Base-by-base conservation (phyloP, 768 basidiomycete species). In the Suillus plorans region DNA sequence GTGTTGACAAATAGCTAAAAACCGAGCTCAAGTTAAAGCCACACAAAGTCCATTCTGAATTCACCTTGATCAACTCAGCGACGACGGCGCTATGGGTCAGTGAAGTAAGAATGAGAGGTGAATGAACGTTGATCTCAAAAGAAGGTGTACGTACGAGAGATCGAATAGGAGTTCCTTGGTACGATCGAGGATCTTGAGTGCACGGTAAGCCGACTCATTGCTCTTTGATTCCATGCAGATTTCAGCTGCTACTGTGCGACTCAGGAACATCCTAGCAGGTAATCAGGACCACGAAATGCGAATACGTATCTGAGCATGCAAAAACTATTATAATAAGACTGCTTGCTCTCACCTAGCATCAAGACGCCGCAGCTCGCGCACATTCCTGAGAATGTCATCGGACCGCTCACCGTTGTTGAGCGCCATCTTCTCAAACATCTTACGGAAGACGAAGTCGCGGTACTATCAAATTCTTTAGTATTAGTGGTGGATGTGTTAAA, bases 361-460 rank as follows among this genome's bases (percentile, higher is more conserved):
- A 47, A 92, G 80, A 63, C 85, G 84, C 69, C 87, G 88, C 44
- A 93, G 77, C 70, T 90, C 90, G 69, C 85, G 84, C 39, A 92
- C 89, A 70, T 91, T 91, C 20, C 81, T 78, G 14, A 86, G 81
- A 60, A 92, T 89, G 60, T 90, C 89, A 44, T 86, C 83, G 14
- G 84, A 78, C 49, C 83, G 81, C 31, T 80, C 80, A 20, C 87
- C 87, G 63, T 80, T 82, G 25, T 82, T 77, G 7, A 78, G 73
- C 45, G 77, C 64, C 68, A 74, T 73, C 66, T 86, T 85, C 74
- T 91, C 89, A 67, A 92, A 92, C 85, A 92, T 92, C 74, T 91
- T 91, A 56, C 91, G 88, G 73, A 93, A 92, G n/a, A 93, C 87
- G 69, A 92, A 93, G 72, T 92, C 87, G 55, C 90, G 89, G 73